Evolutionary conservation across 805 yeast genomes (phyloP).

Genomic region (Hanseniaspora guilliermondii): DNA sequence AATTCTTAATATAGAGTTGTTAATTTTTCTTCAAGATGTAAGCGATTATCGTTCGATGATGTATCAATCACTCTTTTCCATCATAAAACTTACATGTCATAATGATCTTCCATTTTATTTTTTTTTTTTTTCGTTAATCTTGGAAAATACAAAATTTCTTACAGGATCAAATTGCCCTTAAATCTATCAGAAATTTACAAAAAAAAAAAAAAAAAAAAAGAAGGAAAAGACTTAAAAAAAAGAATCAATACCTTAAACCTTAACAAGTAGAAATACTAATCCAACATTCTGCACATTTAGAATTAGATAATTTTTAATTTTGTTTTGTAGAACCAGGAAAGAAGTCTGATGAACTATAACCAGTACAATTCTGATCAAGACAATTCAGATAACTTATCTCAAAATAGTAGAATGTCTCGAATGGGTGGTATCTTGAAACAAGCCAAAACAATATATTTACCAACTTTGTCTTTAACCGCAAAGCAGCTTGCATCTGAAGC

Average conservation of each 20-base stretch:
- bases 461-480: constrained; percentile 37
- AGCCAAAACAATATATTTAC: constrained; percentile 48
- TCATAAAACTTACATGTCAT: too few relatives aligned
- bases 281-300: neutral
- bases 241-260: neutral
- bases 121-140: too few relatives aligned
- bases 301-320: too few relatives aligned
- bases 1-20: too few relatives aligned
- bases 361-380: neutral
- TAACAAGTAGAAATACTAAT: neutral
- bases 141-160: too few relatives aligned
- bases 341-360: neutral
- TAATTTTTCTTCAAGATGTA: neutral
- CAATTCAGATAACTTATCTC: neutral
- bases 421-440: constrained; percentile 40
- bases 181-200: neutral
- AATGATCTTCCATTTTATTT: too few relatives aligned
- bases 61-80: too few relatives aligned
- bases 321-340: neutral
- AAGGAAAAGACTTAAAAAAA: too few relatives aligned
- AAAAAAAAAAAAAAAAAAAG: neutral
- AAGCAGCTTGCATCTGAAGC: constrained; percentile 39
- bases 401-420: constrained; percentile 32
- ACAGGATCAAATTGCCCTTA: too few relatives aligned
- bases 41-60: too few relatives aligned